Base-by-base conservation (phyloP, 305 asterid species). In the Stenogyne calaminthoides region DNA sequence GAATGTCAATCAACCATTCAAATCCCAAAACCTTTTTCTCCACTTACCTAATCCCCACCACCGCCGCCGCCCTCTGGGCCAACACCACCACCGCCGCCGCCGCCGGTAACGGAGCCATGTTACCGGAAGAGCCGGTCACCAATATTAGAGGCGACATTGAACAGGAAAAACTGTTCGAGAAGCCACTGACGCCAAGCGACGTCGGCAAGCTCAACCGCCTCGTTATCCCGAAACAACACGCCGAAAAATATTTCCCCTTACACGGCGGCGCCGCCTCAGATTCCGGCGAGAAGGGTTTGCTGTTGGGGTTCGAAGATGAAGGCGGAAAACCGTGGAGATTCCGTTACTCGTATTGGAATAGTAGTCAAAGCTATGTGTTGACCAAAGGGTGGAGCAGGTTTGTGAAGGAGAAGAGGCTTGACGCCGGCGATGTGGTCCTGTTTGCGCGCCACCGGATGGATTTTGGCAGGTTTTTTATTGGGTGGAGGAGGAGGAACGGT, bases 121-220 rank as follows among this genome's bases (percentile, higher is more conserved):
- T 7, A 0, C 15, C 40, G 2, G 65, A 6, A 46, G 15, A 60
- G 49, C 10, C 12, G 55, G 51, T 27, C 46, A 22, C 40, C n/a
- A 25, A 25, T 25, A 69, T 60, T 7, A 44, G 3, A 11, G 2
- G 22, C 14, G 52, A 61, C 29, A 3, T 34, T 15, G 49, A 39
- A 14, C 55, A 39, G 54, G 69, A 64, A 6, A 64, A 64, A 7
- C 14, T 87, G 75, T 86, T 86, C 78, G 91, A 86, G 80, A 86
- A 86, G 73, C 80, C 85, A 0, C 56, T 86, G 70, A 84, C 89
- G 60, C 91, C 91, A 18, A 86, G 91, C 80, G 91, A 86, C 83
- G 91, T 86, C 34, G 91, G 91, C 0, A 86, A 84, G 78, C 87
- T 86, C 40, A 86, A 86, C 83, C 89, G 91, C 18, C 86, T 86